These are phyloP conservation scores for Alternaria brassicicola DNA, from an alignment of 2,329 filamentous ascomycete genomes.

Conservation along the genomic window DNA sequence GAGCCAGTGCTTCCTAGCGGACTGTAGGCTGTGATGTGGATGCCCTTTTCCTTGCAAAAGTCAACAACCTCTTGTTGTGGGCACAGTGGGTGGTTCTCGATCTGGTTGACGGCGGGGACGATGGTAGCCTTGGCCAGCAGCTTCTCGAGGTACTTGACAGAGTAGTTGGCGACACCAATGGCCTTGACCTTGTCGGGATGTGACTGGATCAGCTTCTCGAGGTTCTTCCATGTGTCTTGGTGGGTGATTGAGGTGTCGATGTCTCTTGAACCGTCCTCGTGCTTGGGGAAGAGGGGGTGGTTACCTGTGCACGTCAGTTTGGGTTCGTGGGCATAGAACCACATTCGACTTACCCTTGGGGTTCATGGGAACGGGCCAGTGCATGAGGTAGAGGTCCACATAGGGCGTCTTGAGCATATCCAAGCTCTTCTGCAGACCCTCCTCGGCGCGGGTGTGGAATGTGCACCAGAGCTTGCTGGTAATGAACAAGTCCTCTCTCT, in stretches of 20 bases:
- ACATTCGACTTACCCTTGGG: slow-evolving; percentile 62
- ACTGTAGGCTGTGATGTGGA: slow-evolving; percentile 74
- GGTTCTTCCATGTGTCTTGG: slow-evolving; percentile 76
- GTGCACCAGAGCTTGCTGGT: slow-evolving; percentile 87
- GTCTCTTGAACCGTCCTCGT: slow-evolving; percentile 74
- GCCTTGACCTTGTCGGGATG: slow-evolving; percentile 56
- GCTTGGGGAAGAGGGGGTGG: slow-evolving; percentile 76
- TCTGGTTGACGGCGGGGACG: slow-evolving; percentile 72
- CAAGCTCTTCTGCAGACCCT: slow-evolving; percentile 74
- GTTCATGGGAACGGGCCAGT: slow-evolving; percentile 85
- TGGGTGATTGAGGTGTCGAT: slow-evolving; percentile 72
- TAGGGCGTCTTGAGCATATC: slow-evolving; percentile 78
- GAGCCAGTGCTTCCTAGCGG: slow-evolving; percentile 57
- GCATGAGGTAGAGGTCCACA: slow-evolving; percentile 80
- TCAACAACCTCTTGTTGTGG: slow-evolving; percentile 75
- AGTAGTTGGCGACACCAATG: slow-evolving; percentile 59
- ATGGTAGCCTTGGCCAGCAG: slow-evolving; percentile 65
- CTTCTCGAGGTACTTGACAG: slow-evolving; percentile 55
- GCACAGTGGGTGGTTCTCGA: slow-evolving; percentile 74
- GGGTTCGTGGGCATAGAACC: not conserved
- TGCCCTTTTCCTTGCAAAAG: slow-evolving; percentile 69
- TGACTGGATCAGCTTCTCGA: slow-evolving; percentile 65
- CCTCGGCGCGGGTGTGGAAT: slow-evolving; percentile 72
- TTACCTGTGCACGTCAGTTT: slow-evolving; percentile 56
- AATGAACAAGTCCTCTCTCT: slow-evolving; percentile 80